Evolutionary conservation across 2,329 filamentous ascomycete species (phyloP), one percentile per base, ranked within the genome.

Genomic region (Moelleriella libera): DNA sequence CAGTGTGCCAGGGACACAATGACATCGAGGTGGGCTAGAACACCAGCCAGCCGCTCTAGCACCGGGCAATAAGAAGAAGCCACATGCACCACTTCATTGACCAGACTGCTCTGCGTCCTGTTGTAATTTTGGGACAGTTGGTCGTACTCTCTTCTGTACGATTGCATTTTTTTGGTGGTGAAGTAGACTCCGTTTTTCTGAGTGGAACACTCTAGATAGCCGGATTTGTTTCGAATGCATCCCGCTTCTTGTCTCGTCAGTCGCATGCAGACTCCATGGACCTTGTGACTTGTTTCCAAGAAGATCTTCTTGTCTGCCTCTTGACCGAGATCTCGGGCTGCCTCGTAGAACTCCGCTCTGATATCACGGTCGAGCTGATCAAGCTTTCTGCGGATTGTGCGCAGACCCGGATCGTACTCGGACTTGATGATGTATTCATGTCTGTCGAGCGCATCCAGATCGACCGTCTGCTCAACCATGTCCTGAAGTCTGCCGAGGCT

Each of bases 151-250:
- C 90, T 80, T 32, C 92, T 83, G 57, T 89, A 78, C 30, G 80
- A 75, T 59, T 88, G 83, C 56, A 98, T 72, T 32, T 76, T 80
- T 47, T 80, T 81, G 4, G 92, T 98, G 1, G 92, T 97, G 65
- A 98, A 98, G 68, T 92, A 98, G 48, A 97, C 92, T 42, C 92
- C 92, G 62, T 96, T 98, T 74, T 98, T 98, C 67, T 97, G 92
- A 0, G 94, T 98, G 0, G 89, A 94, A 63, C 88, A 94, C 64
- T 98, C 92, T 58, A 90, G 84, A 58, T 97, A 98, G 45, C 81
- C 74, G 50, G 80, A 82, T 60, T 92, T 94, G 65, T 94, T 94
- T 51, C 92, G 83, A 56, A 98, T 98, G 57, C 87, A 94, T 12
- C 85, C 83, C 1, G 92, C 88, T 68, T 98, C 92, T 34, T 78